Conservation (phyloP, 2,329 filamentous ascomycete species). For the Trichoderma atrobrunneum region DNA sequence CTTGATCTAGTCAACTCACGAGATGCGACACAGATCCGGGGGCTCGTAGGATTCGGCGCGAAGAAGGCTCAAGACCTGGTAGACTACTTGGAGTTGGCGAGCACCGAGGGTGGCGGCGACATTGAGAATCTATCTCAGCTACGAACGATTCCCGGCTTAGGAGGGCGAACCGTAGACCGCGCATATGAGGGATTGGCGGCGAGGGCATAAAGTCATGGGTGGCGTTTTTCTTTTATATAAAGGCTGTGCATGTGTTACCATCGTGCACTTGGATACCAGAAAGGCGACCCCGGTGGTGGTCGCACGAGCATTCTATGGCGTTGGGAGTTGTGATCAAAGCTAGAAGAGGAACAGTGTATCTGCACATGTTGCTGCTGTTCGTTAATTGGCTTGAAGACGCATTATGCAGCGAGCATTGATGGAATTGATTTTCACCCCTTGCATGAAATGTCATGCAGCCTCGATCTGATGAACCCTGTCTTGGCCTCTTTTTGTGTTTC, state of each 20-base stretch:
- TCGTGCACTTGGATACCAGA: slow-evolving; percentile 12
- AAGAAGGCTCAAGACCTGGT: slow-evolving; percentile 66
- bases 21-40: slow-evolving; percentile 62
- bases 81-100: slow-evolving; percentile 49
- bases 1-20: slow-evolving; percentile 72
- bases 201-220: slow-evolving; percentile 16
- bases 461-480: not conserved
- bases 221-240: slow-evolving; percentile 7
- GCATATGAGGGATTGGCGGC: slow-evolving; percentile 49
- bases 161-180: slow-evolving; percentile 54
- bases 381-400: not conserved
- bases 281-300: not conserved
- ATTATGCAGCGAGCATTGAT: not conserved
- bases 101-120: slow-evolving; percentile 38
- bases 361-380: not conserved
- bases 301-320: slow-evolving; percentile 10
- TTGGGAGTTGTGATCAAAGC: not conserved
- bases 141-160: slow-evolving; percentile 55
- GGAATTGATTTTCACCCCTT: slow-evolving; percentile 11
- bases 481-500: not conserved
- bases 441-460: slow-evolving; percentile 2
- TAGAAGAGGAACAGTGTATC: not conserved
- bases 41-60: slow-evolving; percentile 66
- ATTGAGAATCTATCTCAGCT: slow-evolving; percentile 52
- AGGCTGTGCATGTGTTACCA: not conserved